phyloP scores from a whole-genome alignment of 305 asterid species.

The Solanum hybrid region DNA sequence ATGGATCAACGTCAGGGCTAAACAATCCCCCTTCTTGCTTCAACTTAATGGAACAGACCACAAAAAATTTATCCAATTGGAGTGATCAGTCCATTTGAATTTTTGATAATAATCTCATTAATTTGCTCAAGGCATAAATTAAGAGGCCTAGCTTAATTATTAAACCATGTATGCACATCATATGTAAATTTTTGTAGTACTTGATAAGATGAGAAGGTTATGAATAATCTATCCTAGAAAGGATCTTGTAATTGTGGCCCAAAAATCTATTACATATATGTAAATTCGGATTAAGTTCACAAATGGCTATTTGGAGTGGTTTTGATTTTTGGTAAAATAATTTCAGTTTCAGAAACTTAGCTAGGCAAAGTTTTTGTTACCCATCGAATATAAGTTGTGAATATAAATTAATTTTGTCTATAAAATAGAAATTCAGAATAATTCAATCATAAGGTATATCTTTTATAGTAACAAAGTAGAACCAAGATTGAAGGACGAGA shows the following conservation, averaged over 20 bases:
- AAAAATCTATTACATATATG: neutral
- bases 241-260: neutral
- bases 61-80: slow-evolving; percentile 11
- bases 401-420: no score
- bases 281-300: neutral
- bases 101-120: neutral
- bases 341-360: neutral
- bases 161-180: no score
- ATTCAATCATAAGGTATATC: neutral
- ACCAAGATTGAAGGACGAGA: neutral
- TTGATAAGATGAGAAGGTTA: neutral
- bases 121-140: neutral
- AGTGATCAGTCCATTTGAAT: slow-evolving; percentile 1
- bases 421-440: neutral
- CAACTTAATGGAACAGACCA: slow-evolving; percentile 15
- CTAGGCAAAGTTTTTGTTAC: neutral
- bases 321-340: neutral
- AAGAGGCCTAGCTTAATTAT: neutral
- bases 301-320: neutral
- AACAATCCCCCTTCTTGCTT: slow-evolving; percentile 54
- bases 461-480: neutral
- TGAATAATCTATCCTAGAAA: neutral
- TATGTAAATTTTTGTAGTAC: neutral
- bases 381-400: neutral
- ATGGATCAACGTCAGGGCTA: slow-evolving; percentile 40